Evolutionary conservation across 805 yeast species (phyloP).

Genomic region (Candida insectalens): DNA sequence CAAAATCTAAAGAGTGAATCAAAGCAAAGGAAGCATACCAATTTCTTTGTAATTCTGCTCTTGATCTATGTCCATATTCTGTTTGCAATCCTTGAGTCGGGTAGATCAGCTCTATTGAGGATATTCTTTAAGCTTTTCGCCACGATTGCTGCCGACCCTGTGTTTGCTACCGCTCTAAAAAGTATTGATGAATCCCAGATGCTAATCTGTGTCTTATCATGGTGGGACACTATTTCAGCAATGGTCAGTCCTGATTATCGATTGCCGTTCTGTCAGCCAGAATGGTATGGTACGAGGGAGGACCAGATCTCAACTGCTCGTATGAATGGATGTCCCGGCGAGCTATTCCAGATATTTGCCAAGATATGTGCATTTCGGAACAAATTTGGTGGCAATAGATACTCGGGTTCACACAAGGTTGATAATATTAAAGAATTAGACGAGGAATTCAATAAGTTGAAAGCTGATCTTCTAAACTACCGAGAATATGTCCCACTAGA

Average conservation of each 20-base stretch:
- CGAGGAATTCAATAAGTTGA: slow-evolving; percentile 23
- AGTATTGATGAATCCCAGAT: slow-evolving; percentile 40
- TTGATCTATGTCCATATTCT: slow-evolving; percentile 44
- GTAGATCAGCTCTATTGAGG: slow-evolving; percentile 41
- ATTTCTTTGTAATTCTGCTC: slow-evolving; percentile 38
- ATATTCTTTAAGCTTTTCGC: slow-evolving; percentile 40
- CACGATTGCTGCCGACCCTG: slow-evolving; percentile 36
- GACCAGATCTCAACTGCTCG: slow-evolving; percentile 37
- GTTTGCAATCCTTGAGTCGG: slow-evolving; percentile 45
- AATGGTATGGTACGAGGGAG: slow-evolving; percentile 39
- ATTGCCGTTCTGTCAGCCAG: slow-evolving; percentile 40
- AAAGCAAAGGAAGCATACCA: slow-evolving; percentile 27
- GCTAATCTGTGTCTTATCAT: slow-evolving; percentile 40
- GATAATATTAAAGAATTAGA: slow-evolving; percentile 1
- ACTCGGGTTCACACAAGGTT: neutral
- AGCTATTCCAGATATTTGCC: slow-evolving; percentile 37
- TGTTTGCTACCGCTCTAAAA: slow-evolving; percentile 32
- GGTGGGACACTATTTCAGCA: slow-evolving; percentile 53
- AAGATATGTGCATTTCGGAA: slow-evolving; percentile 31
- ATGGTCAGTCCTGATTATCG: slow-evolving; percentile 48
- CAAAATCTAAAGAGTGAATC: slow-evolving; percentile 28
- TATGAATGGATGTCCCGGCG: slow-evolving; percentile 56
- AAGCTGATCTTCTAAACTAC: slow-evolving; percentile 29
- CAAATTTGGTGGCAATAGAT: slow-evolving; percentile 13
- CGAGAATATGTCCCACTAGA: slow-evolving; percentile 34